phyloP scores from a whole-genome alignment of 139 green algal genomes.

The Cymbomonas tetramitiformis region DNA sequence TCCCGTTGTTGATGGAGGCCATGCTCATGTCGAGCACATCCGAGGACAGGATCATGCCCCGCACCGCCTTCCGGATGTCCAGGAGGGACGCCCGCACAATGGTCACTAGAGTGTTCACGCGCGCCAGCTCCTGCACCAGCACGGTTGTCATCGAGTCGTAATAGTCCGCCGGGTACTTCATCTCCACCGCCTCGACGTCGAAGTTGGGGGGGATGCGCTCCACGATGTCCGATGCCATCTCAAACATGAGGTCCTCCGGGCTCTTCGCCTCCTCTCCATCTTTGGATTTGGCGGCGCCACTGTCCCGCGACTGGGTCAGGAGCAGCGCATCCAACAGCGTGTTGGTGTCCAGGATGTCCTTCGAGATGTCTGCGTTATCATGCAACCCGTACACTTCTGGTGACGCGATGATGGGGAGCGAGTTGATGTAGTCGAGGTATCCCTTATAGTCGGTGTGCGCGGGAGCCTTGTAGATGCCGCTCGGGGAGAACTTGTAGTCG shows the following conservation, averaged over 20 bases:
- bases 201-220: slow-evolving; percentile 37
- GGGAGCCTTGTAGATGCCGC: slow-evolving; percentile 43
- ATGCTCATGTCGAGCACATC: slow-evolving; percentile 40
- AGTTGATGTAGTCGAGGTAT: slow-evolving; percentile 35
- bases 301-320: slow-evolving; percentile 17
- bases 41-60: slow-evolving; percentile 51
- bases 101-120: slow-evolving; percentile 51
- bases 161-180: slow-evolving; percentile 59
- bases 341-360: slow-evolving; percentile 53
- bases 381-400: slow-evolving; percentile 50
- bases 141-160: slow-evolving; percentile 66
- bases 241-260: slow-evolving; percentile 36
- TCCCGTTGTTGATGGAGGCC: slow-evolving; percentile 31
- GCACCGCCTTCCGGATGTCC: slow-evolving; percentile 34
- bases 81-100: slow-evolving; percentile 38
- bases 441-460: slow-evolving; percentile 25
- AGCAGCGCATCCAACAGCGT: slow-evolving; percentile 43
- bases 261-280: slow-evolving; percentile 36
- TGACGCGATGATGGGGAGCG: slow-evolving; percentile 13
- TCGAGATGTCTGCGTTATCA: slow-evolving; percentile 61
- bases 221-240: slow-evolving; percentile 44
- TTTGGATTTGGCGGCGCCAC: slow-evolving; percentile 6
- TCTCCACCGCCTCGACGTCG: slow-evolving; percentile 51
- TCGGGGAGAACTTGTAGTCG: slow-evolving; percentile 38
- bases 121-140: slow-evolving; percentile 58